Conservation (phyloP, 352 stramenopile genomes). For the Blastocystis sp. region DNA sequence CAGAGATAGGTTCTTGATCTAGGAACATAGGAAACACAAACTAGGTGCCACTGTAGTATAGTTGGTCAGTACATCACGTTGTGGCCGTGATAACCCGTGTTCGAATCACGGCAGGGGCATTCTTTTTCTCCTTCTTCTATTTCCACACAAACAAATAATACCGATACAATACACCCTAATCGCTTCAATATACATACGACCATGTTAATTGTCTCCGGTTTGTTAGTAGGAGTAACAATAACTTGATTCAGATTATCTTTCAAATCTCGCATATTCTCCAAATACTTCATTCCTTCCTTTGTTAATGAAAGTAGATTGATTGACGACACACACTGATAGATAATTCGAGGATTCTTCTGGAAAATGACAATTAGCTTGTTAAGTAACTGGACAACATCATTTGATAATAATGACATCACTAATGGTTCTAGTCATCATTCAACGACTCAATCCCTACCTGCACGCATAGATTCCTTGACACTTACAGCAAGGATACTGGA, state of each 20-base stretch:
- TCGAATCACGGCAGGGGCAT: slow-evolving; percentile 66
- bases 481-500: not conserved
- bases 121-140: not conserved
- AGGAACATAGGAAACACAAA: not conserved
- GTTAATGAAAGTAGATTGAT: slow-evolving; percentile 21
- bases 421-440: not conserved
- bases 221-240: not conserved
- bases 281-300: slow-evolving; percentile 16
- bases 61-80: slow-evolving; percentile 68
- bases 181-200: not conserved
- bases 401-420: not conserved
- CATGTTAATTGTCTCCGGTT: not conserved
- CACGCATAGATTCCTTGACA: not conserved
- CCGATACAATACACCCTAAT: slow-evolving; percentile 7
- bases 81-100: slow-evolving; percentile 68
- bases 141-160: slow-evolving; percentile 34
- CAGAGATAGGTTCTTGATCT: too few relatives aligned
- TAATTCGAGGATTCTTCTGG: slow-evolving; percentile 5
- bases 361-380: slow-evolving; percentile 61
- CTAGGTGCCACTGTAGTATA: slow-evolving; percentile 65
- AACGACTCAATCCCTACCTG: not conserved
- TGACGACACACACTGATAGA: slow-evolving; percentile 43
- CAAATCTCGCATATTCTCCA: slow-evolving; percentile 20
- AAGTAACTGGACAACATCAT: slow-evolving; percentile 23
- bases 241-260: slow-evolving; percentile 4